A percentile compares a stretch with the other conserved stretches of the same genome.
phyloP scores from a whole-genome alignment of 2,329 filamentous ascomycete genomes.

The Arthrobotrys iridis region DNA sequence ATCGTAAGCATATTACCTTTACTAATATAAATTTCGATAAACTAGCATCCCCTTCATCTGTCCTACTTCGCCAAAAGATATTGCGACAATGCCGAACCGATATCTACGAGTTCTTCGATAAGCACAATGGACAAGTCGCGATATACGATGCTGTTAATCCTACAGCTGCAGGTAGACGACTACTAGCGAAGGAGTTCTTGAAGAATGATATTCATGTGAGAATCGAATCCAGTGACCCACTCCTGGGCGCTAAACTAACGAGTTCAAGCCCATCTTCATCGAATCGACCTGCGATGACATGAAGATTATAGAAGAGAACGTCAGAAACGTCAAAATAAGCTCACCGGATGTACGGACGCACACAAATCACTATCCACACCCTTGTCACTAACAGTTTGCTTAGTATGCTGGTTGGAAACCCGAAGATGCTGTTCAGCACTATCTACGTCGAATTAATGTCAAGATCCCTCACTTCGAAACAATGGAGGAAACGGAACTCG shows the following conservation, averaged over 20 bases:
- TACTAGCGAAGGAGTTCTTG: slow-evolving; percentile 93
- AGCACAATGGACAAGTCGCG: slow-evolving; percentile 96
- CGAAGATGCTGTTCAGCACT: slow-evolving; percentile 90
- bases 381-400: background rate
- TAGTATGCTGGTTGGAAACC: slow-evolving; percentile 91
- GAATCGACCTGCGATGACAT: slow-evolving; percentile 96
- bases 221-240: background rate
- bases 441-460: slow-evolving; percentile 86
- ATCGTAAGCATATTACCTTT: background rate
- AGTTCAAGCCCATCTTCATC: slow-evolving; percentile 85
- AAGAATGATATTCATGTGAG: slow-evolving; percentile 91
- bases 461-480: slow-evolving; percentile 97
- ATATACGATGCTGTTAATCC: slow-evolving; percentile 99
- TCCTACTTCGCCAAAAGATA: slow-evolving; percentile 96
- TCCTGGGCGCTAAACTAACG: background rate
- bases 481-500: slow-evolving; percentile 91
- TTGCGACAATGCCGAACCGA: slow-evolving; percentile 97
- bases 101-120: slow-evolving; percentile 94
- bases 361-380: background rate
- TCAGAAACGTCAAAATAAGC: slow-evolving; percentile 95
- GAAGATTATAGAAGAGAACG: slow-evolving; percentile 93
- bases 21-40: slow-evolving; percentile 34
- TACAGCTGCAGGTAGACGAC: slow-evolving; percentile 79
- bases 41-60: slow-evolving; percentile 80
- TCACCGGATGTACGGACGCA: slow-evolving; percentile 81